Conservation (phyloP, 1,139 yeast genomes). For the Yamadazyma spencermartinsiae region DNA sequence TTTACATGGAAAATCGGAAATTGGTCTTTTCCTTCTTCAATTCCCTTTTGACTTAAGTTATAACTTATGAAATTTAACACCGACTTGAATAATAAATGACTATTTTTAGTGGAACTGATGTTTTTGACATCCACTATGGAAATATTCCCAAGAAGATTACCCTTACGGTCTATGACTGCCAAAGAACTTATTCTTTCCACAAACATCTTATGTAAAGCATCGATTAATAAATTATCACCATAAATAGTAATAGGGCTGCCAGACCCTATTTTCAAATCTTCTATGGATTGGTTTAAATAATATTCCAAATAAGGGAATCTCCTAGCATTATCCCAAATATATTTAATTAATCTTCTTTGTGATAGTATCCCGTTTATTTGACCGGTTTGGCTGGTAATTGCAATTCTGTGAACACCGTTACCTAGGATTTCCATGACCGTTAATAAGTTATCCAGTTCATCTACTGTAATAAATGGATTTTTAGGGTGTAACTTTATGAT, state of each 20-base stretch:
- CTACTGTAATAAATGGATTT: slow-evolving; percentile 78
- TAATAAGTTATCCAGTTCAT: slow-evolving; percentile 65
- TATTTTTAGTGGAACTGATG: slow-evolving; percentile 81
- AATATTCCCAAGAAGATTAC: slow-evolving; percentile 82
- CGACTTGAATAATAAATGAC: slow-evolving; percentile 74
- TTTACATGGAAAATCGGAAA: slow-evolving; percentile 95
- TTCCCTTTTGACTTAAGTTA: slow-evolving; percentile 82
- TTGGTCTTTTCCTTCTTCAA: slow-evolving; percentile 93
- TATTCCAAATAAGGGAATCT: slow-evolving; percentile 79
- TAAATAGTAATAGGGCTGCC: slow-evolving; percentile 70
- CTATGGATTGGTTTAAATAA: slow-evolving; percentile 63
- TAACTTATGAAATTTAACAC: slow-evolving; percentile 87
- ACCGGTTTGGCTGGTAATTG: slow-evolving; percentile 59
- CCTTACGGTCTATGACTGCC: slow-evolving; percentile 86
- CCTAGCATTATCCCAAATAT: slow-evolving; percentile 89
- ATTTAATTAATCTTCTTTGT: slow-evolving; percentile 80
- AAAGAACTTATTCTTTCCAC: slow-evolving; percentile 80
- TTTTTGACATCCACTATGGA: slow-evolving; percentile 91
- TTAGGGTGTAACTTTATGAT: slow-evolving; percentile 79
- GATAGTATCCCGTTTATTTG: slow-evolving; percentile 76
- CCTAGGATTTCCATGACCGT: slow-evolving; percentile 84
- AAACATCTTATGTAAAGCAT: slow-evolving; percentile 86
- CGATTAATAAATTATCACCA: slow-evolving; percentile 85
- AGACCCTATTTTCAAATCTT: slow-evolving; percentile 70
- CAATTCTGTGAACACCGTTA: slow-evolving; percentile 89